Evolutionary conservation across 805 yeast species (phyloP), one percentile per base, ranked within the genome.

Genomic region (Saturnispora galanensis): DNA sequence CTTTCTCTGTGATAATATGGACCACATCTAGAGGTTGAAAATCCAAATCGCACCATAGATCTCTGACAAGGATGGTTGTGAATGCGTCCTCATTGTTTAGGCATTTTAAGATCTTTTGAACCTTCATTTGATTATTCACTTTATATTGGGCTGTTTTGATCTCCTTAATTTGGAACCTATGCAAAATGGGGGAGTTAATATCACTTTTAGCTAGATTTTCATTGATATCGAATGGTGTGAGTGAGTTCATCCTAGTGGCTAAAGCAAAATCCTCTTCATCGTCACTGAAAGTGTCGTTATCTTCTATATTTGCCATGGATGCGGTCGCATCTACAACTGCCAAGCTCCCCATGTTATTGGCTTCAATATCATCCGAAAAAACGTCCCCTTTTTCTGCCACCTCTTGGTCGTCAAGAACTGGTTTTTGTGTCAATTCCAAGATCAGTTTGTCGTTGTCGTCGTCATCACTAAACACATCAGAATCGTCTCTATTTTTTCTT

Each of bases 21-120:
- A 84, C 67, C 0, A 83, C 68, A 56, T 83, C 89, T 5, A 70
- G 71, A 1, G 56, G 56, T 36, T 68, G 62, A 33, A 73, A 66
- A 1, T 70, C 71, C 5, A 84, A 58, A 6, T 67, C 66, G 1
- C 70, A 64, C 74, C 84, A 80, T 26, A 79, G 78, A 33, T 78
- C 86, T 44, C 90, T 59, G 0, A 83, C 66, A 2, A 81, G 63
- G 0, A 84, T 55, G 32, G 72, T 74, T 3, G 60, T 56, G 2
- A 38, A 44, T 0, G 46, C 38, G 0, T 63, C 67, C 3, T 63
- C 51, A 0, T 56, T 57, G 50, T 74, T 71, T 3, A 61, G 50
- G 28, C 81, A 84, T 5, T 71, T 67, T n/a, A 83, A 45, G 5
- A 81, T 68, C 21, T 72, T 64, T 52, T 82, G 88, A 13, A 63